Conservation (phyloP, 1,284 basidiomycete species). For the Naganishia cerealis region DNA sequence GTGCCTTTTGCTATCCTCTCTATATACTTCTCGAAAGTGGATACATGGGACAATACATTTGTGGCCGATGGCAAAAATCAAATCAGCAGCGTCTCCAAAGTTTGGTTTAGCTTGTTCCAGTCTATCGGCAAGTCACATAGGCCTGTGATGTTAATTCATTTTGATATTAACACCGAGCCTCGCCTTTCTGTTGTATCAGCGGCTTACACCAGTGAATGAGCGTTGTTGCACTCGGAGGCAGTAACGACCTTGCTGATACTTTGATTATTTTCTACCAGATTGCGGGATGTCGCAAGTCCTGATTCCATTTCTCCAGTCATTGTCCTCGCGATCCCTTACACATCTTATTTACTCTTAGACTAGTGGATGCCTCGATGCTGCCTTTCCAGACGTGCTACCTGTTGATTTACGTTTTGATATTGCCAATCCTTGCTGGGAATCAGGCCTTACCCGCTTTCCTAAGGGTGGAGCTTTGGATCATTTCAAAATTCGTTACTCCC, state of each 20-base stretch:
- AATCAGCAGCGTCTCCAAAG: conserved; percentile 38
- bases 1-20: conserved; percentile 44
- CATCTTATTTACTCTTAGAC: conserved; percentile 28
- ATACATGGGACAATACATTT: conserved; percentile 38
- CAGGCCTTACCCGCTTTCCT: conserved; percentile 46
- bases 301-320: no score
- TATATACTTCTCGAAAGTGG: conserved; percentile 41
- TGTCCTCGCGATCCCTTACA: background rate
- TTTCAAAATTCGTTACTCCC: conserved; percentile 40
- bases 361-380: conserved; percentile 41
- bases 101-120: conserved; percentile 43
- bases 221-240: background rate
- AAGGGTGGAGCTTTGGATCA: conserved; percentile 42
- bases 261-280: background rate
- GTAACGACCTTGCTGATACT: background rate
- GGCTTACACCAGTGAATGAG: conserved; percentile 14
- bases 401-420: conserved; percentile 40
- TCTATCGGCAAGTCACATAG: conserved; percentile 31
- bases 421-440: conserved; percentile 44
- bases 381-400: conserved; percentile 42
- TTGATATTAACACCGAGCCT: background rate
- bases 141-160: background rate
- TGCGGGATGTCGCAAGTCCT: conserved; percentile 24
- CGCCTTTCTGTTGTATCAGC: background rate
- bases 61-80: conserved; percentile 36